Conservation (phyloP, 306 rosid genomes). For the Potentilla sterilis region DNA sequence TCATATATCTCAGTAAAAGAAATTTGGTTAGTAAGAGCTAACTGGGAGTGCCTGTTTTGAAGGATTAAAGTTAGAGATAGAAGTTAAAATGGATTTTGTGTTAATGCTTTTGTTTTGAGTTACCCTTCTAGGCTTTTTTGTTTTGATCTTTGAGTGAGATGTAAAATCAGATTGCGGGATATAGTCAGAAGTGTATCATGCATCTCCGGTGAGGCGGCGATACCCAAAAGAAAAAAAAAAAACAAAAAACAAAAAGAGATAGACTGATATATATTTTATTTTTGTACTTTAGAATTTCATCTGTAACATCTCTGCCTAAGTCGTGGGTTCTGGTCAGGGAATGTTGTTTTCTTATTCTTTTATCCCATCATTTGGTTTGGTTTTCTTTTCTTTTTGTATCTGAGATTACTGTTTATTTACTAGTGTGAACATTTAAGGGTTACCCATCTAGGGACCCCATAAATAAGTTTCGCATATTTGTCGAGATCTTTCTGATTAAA, state of each 20-base stretch:
- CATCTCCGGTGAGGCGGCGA: slow-evolving; percentile 83
- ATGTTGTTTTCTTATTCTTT: slow-evolving; percentile 34
- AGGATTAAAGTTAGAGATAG: slow-evolving; percentile 72
- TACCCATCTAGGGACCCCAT: slow-evolving; percentile 67
- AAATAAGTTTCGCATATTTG: slow-evolving; percentile 61
- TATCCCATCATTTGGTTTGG: slow-evolving; percentile 59
- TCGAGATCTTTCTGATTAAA: neutral
- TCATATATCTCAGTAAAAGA: slow-evolving; percentile 55
- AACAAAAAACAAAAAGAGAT: slow-evolving; percentile 4
- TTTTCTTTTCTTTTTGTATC: slow-evolving; percentile 55
- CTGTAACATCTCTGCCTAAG: slow-evolving; percentile 51
- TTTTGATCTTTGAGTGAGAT: slow-evolving; percentile 86
- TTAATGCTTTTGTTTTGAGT: slow-evolving; percentile 72
- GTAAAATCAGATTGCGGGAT: slow-evolving; percentile 99
- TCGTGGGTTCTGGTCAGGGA: slow-evolving; percentile 59
- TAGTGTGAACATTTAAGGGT: slow-evolving; percentile 80
- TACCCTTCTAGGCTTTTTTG: slow-evolving; percentile 48
- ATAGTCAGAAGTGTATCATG: slow-evolving; percentile 84
- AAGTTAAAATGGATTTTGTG: slow-evolving; percentile 73
- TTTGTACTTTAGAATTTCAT: slow-evolving; percentile 44
- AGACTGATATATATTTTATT: slow-evolving; percentile 28
- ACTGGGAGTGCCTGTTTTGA: slow-evolving; percentile 68
- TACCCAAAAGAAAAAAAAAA: slow-evolving; percentile 28
- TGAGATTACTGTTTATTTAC: slow-evolving; percentile 52
- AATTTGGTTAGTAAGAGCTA: slow-evolving; percentile 70